A percentile compares a stretch with the other conserved stretches of the same genome.
These are phyloP conservation scores for Picea abies DNA, from an alignment of 83 land plant genomes.

Conservation along the genomic window DNA sequence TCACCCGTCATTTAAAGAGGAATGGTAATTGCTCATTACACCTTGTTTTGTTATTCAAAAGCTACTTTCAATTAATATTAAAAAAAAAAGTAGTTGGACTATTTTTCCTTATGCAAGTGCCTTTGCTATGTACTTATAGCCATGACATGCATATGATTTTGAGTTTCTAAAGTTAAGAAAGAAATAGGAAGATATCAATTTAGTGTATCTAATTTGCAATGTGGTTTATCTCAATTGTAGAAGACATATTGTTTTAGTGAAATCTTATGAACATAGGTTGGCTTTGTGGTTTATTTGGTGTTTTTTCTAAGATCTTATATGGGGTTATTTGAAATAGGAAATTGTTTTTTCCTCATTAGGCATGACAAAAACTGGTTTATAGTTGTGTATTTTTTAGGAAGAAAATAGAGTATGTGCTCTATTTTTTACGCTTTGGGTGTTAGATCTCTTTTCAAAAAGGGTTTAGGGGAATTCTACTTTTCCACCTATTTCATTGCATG, in stretches of 20 bases:
- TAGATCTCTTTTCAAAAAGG: too few relatives aligned
- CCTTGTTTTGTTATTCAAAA: not conserved
- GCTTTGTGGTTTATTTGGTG: not conserved
- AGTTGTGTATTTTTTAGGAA: too few relatives aligned
- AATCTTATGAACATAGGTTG: not conserved
- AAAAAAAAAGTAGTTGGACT: not conserved
- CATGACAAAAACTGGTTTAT: too few relatives aligned
- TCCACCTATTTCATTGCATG: too few relatives aligned
- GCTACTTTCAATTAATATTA: not conserved
- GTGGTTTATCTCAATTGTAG: not conserved
- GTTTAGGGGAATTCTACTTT: too few relatives aligned
- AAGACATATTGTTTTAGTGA: not conserved
- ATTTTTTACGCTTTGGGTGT: too few relatives aligned
- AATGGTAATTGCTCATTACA: conserved; percentile 24
- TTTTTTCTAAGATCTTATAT: too few relatives aligned
- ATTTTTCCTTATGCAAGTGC: conserved; percentile 18
- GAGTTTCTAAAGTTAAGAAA: conserved; percentile 43
- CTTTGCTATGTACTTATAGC: conserved; percentile 47
- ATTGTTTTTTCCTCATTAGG: too few relatives aligned
- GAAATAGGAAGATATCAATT: conserved; percentile 35
- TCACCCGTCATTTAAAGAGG: conserved; percentile 21
- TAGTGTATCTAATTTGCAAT: not conserved
- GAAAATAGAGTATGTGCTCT: too few relatives aligned
- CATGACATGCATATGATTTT: conserved; percentile 60
- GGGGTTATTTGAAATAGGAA: too few relatives aligned